These are phyloP conservation scores for Helicocarpus griseus DNA, from an alignment of 2,329 filamentous ascomycete genomes.

Conservation along the genomic window DNA sequence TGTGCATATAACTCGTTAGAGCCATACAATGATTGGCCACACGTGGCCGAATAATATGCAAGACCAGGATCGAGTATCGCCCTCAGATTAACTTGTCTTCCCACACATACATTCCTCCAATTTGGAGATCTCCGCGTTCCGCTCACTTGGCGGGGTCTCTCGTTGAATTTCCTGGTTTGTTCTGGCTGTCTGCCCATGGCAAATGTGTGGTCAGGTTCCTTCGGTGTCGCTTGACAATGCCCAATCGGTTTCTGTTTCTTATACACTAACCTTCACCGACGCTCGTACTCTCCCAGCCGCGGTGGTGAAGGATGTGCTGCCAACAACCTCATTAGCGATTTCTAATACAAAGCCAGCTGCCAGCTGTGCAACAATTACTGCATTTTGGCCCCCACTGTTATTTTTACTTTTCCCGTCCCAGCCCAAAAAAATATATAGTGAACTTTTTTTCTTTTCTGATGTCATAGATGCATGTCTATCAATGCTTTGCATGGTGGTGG, in stretches of 20 bases:
- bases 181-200: neutral
- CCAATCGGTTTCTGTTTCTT: neutral
- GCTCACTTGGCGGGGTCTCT: neutral
- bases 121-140: neutral
- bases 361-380: neutral
- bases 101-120: neutral
- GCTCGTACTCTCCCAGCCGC: neutral
- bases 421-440: neutral
- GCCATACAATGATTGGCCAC: neutral
- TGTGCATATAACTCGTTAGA: neutral
- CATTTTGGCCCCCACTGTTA: neutral
- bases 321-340: too few species aligned
- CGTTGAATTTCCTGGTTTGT: neutral
- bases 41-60: conserved; percentile 4
- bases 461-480: neutral
- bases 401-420: neutral
- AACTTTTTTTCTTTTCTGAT: neutral
- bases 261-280: neutral
- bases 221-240: neutral
- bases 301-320: too few species aligned
- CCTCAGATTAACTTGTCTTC: neutral
- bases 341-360: neutral
- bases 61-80: neutral
- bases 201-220: neutral
- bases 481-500: neutral